Evolutionary conservation across 495 filamentous ascomycete species (phyloP), one percentile per base, ranked within the genome.

Genomic region (Massariosphaeria phaeospora): DNA sequence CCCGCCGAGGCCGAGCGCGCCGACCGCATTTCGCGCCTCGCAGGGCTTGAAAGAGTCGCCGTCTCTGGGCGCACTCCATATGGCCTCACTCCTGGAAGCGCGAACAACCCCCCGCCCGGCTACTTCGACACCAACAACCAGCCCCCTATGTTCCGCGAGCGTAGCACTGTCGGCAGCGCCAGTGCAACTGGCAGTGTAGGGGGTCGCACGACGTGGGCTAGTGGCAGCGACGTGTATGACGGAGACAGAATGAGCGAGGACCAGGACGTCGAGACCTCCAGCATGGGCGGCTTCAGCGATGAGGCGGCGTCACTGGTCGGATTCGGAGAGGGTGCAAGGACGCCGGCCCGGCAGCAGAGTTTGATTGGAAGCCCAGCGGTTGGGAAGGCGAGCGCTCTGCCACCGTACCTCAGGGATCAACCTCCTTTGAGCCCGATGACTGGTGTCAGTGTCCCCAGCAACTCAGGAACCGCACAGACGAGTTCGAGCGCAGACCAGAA

Each of bases 1-100:
- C 72, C 82, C 52, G 80, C 90, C 23, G 89, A 93, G 57, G 89
- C 89, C 48, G 90, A 96, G 69, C 89, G 90, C 61, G 89, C 88
- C 44, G 90, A 95, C 70, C 89, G 90, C 61, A 95, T 96, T 66
- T 93, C 88, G 30, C 88, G 90, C 23, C 81, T 96, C 13, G 85
- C 89, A 7, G 90, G 90, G 34, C 76, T 96, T 29, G 88, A 91
- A 63, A 81, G 85, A 18, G 83, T 95, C 21, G 51, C 51, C 26
- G 49, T 59, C 10, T 48, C 54, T 76, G 63, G 48, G 72, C 66
- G 71, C 39, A 56, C 66, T 20, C 73, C 53, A 47, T 63, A 35
- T 64, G 61, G 52, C 46, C 38, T 65, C 18, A 50, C 50, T 10
- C 57, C 55, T 24, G 46, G 41, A 46, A 29, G 5, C 35, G 34